Conservation (phyloP, 805 yeast species). For the Debaryomyces castellii region DNA sequence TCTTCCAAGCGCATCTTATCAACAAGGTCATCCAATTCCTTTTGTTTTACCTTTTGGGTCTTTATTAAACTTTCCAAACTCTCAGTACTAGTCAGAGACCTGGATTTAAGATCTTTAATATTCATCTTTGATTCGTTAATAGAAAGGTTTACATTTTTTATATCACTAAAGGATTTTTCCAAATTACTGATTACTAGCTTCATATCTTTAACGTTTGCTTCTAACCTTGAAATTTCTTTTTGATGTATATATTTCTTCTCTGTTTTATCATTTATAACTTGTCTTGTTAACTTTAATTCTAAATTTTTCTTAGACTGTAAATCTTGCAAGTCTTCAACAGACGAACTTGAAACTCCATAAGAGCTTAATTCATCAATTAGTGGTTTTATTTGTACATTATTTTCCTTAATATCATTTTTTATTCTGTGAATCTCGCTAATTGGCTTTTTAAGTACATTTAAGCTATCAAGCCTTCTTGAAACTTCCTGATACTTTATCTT, state of each 20-base stretch:
- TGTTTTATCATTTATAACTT: slow-evolving; percentile 20
- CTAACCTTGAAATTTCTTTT: slow-evolving; percentile 45
- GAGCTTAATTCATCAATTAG: slow-evolving; percentile 34
- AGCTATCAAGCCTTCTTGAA: slow-evolving; percentile 8
- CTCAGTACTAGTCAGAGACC: background rate
- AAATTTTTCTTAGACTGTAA: slow-evolving; percentile 35
- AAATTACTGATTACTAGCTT: slow-evolving; percentile 50
- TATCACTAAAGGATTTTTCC: slow-evolving; percentile 52
- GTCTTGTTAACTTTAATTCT: slow-evolving; percentile 43
- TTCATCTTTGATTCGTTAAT: slow-evolving; percentile 32
- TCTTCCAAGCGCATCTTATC: background rate
- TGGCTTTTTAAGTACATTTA: slow-evolving; percentile 22
- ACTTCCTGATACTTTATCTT: slow-evolving; percentile 3
- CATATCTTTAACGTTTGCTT: slow-evolving; percentile 52
- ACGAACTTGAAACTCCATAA: slow-evolving; percentile 34
- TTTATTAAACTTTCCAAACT: slow-evolving; percentile 4
- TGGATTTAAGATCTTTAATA: slow-evolving; percentile 13
- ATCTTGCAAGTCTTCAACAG: slow-evolving; percentile 48
- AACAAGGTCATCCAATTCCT: background rate
- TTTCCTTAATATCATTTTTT: slow-evolving; percentile 24
- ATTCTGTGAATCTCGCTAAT: slow-evolving; percentile 35
- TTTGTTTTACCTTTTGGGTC: slow-evolving; percentile 1
- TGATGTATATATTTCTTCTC: slow-evolving; percentile 47
- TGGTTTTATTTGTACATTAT: slow-evolving; percentile 23
- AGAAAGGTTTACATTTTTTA: slow-evolving; percentile 36